Base-by-base conservation (phyloP, 306 rosid species). In the Hylodesmum podocarpum region DNA sequence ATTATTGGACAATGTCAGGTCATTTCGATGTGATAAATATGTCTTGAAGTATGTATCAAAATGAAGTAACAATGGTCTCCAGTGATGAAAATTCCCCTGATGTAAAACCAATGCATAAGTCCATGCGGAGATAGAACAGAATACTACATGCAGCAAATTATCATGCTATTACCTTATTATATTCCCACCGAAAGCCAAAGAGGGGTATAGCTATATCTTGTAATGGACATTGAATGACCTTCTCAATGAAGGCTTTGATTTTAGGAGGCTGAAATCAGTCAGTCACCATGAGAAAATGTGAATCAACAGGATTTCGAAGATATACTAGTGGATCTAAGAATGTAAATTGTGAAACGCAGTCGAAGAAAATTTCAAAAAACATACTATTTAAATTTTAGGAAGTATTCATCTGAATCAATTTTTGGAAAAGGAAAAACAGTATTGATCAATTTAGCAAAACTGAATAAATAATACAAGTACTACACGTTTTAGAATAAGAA, bases 1-100 rank as follows among this genome's bases (percentile, higher is more conserved):
- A 84, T 82, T 86, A 88, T 91, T 89, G 2, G 93, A 86, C 92
- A 94, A 80, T 70, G 93, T 90, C 63, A 94, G 85, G 86, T 94
- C 98, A 78, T 92, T 90, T 85, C 97, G 89, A 90, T 85, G 76
- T 40, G 91, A 87, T 80, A 91, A 82, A 80, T 86, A 86, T 49
- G 98, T 80, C 91, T 94, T 94, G 93, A 94, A 94, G 89, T 94
- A 94, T 73, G 93, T 86, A 82, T 90, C 97, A 82, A 94, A 92
- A 85, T 91, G 97, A 79, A 86, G 91, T 71, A 94, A 87, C 76
- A 94, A 85, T 3, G 94, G 97, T 84, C 97, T 92, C 98, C 98
- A 94, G 77, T 94, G 97, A 84, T 92, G 88, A 84, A 92, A 94
- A 86, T 94, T 94, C 68, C 98, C 98, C 98, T 94, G 90, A 78